phyloP scores from a whole-genome alignment of 345 rosid genomes.

The Linum trigynum region DNA sequence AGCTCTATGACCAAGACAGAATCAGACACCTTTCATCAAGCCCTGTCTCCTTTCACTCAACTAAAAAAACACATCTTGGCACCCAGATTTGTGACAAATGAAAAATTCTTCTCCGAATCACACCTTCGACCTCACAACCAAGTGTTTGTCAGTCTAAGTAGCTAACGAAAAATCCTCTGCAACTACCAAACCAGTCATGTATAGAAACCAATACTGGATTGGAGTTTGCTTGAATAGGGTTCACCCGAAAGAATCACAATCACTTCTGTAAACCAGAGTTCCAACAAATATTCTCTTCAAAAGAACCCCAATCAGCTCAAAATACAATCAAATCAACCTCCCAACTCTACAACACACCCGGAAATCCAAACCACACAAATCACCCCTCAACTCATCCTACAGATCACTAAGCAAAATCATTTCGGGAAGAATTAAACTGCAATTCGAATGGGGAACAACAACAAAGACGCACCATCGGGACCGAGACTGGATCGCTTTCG shows the following conservation, averaged over 20 bases:
- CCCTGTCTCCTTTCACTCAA: too few species aligned
- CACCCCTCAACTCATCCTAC: slow-evolving; percentile 7
- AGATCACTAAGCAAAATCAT: slow-evolving; percentile 15
- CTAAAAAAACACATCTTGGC: too few species aligned
- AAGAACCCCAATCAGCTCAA: background rate
- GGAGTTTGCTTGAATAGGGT: too few species aligned
- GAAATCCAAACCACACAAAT: background rate
- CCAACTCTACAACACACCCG: background rate
- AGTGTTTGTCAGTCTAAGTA: background rate
- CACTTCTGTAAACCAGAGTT: too few species aligned
- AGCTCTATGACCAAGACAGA: too few species aligned
- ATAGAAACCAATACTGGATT: too few species aligned
- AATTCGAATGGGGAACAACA: background rate
- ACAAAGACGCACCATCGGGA: slow-evolving; percentile 50
- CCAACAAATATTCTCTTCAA: too few species aligned
- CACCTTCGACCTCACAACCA: background rate
- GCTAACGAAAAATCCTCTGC: background rate
- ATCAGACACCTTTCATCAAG: too few species aligned
- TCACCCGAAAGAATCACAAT: too few species aligned
- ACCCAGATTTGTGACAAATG: too few species aligned
- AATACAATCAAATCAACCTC: slow-evolving; percentile 2
- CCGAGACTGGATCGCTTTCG: slow-evolving; percentile 79
- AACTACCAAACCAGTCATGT: too few species aligned
- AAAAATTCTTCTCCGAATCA: background rate
- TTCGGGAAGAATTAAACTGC: slow-evolving; percentile 1